A percentile compares a stretch with the other conserved stretches of the same genome.
These are phyloP conservation scores for Cercospora nicotianae DNA, from an alignment of 2,329 filamentous ascomycete species.

Conservation along the genomic window DNA sequence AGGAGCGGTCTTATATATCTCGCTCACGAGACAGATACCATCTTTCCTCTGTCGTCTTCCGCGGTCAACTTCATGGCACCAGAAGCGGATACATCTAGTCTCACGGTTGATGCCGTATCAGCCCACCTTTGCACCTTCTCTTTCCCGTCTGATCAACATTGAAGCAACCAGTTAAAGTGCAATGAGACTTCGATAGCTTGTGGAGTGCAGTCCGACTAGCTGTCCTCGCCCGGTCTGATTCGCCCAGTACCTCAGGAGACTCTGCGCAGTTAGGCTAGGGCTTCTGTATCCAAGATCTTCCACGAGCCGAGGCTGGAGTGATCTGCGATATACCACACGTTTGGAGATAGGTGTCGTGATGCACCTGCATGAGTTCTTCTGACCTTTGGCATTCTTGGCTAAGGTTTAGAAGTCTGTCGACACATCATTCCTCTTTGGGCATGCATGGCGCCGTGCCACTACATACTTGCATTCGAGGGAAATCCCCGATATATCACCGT, in stretches of 20 bases:
- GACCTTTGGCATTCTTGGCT: not conserved
- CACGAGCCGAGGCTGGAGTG: constrained; percentile 7
- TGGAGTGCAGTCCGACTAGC: not conserved
- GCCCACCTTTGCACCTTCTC: not conserved
- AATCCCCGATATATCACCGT: not conserved
- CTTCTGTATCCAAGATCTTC: not conserved
- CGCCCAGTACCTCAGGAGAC: not conserved
- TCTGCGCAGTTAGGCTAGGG: not conserved
- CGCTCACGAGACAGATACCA: not conserved
- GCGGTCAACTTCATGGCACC: not conserved
- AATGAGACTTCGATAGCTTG: constrained; percentile 1
- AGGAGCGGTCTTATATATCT: not conserved
- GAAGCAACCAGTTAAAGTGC: not conserved
- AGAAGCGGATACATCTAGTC: not conserved
- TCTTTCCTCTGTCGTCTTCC: not conserved
- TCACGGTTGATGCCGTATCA: not conserved
- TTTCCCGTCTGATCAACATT: not conserved
- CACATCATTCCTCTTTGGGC: not conserved
- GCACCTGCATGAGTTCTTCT: constrained; percentile 4
- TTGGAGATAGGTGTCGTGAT: not conserved
- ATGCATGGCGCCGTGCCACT: not conserved
- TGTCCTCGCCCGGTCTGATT: not conserved
- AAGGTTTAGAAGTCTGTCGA: not conserved
- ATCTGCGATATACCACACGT: not conserved
- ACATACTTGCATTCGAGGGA: not conserved